Evolutionary conservation across 2,329 filamentous ascomycete species (phyloP), one percentile per base, ranked within the genome.

Genomic region (Fusarium sacchari): DNA sequence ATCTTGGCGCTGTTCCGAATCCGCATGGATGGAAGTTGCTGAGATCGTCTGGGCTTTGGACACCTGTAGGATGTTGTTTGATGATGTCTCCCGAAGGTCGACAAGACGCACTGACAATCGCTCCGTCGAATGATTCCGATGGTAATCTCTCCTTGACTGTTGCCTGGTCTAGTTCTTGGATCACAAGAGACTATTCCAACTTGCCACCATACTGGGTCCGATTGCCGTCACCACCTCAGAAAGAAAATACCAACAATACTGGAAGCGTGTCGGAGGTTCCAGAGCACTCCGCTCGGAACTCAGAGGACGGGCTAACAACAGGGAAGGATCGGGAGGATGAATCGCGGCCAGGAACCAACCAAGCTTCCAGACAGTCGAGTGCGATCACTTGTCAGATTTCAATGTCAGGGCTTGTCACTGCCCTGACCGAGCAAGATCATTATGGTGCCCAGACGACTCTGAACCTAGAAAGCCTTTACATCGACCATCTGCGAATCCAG

Each of bases 1-100:
- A 92, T 77, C 83, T 91, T 14, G 91, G 91, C 5, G 90, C 90
- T 5, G 82, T 90, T 6, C 89, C 90, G 0, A 88, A 91, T 64
- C 79, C 87, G 0, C 87, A 88, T 56, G 89, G 89, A 5, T 90
- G 89, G 86, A 86, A 85, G 44, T 80, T 91, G 71, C 71, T 91
- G 64, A 83, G 88, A 32, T 86, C 86, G 0, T 88, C 88, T 10
- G 89, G 89, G 0, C 76, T 91, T 5, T 91, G 89, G 89, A 89
- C 89, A 6, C 89, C 90, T 0, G 85, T 86, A 1, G 89, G 89
- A 8, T 91, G 88, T 39, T 81, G 86, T 0, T 78, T 92, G 59
- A 85, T 91, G 83, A 84, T 83, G 70, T 87, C 86, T 2, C 87
- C 89, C 0, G 85, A 87, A 64, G 83, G 84, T 3, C 80, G 80